Conservation (phyloP, 306 rosid species). For the Inga laurina region DNA sequence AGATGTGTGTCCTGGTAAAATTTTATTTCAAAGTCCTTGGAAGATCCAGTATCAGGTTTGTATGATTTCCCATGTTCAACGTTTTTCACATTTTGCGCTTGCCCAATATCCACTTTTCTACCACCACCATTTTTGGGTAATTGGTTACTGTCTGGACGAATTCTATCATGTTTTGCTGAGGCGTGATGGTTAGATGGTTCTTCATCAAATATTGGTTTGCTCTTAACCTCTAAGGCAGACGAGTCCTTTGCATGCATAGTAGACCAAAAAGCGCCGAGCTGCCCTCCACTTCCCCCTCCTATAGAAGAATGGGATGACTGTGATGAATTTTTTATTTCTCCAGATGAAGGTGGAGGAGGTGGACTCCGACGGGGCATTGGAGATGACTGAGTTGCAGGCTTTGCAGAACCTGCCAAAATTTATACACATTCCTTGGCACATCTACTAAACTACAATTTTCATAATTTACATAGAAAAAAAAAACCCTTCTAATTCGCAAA, state of each 20-base stretch:
- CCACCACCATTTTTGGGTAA: conserved; percentile 49
- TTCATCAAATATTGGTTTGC: conserved; percentile 63
- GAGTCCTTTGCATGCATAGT: conserved; percentile 72
- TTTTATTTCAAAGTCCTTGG: conserved; percentile 68
- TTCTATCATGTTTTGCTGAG: conserved; percentile 48
- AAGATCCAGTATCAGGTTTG: conserved; percentile 47
- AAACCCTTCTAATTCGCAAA: neutral
- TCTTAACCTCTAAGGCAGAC: conserved; percentile 46
- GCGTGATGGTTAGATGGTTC: conserved; percentile 54
- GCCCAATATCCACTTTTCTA: conserved; percentile 46
- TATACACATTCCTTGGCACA: conserved; percentile 15
- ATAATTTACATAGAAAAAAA: neutral
- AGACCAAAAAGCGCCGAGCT: conserved; percentile 94
- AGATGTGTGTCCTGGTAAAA: conserved; percentile 52
- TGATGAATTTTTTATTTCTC: conserved; percentile 62
- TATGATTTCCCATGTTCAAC: conserved; percentile 47
- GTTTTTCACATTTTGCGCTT: conserved; percentile 47
- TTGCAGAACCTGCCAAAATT: conserved; percentile 56
- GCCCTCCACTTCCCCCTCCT: conserved; percentile 64
- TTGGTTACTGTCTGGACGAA: conserved; percentile 48
- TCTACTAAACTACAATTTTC: neutral
- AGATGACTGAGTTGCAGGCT: conserved; percentile 51
- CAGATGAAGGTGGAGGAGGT: conserved; percentile 73
- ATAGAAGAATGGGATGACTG: conserved; percentile 53
- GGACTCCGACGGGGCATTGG: conserved; percentile 79